Evolutionary conservation across 2,329 filamentous ascomycete genomes (phyloP), one percentile per base, ranked within the genome.

Genomic region (Sarocladium strictum): DNA sequence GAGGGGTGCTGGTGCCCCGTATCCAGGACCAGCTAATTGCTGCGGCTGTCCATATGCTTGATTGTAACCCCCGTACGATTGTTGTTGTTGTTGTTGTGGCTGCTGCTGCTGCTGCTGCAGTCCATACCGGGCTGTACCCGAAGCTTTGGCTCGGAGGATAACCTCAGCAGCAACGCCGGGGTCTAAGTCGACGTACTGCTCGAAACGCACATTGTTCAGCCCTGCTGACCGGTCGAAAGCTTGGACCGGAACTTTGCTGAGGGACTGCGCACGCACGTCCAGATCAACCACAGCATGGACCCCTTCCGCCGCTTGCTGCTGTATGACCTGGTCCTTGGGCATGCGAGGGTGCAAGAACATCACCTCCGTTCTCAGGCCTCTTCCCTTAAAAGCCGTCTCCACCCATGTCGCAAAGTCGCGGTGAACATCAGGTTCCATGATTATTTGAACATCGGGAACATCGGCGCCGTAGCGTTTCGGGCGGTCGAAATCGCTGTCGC

Each of bases 371-470:
- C 81, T 86, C 35, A 97, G 75, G 2, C 85, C 84, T 54, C 86
- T 84, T 32, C 80, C 78, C 56, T 81, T 78, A 67, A 97, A 95
- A 0, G 84, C 80, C 32, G 80, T 79, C 65, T 96, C 88, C 11
- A 96, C 86, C 80, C 89, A 96, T 53, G 78, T 78, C 52, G 96
- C 84, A 64, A 96, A 97, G 55, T 90, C 86, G 57, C 87, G 78
- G 56, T 86, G 83, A 12, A 95, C 79, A 60, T 91, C 85, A 59
- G 93, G 85, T 43, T 93, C 76, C 4, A 95, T 80, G 26, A 97
- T 81, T 27, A 97, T 83, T 67, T 97, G 91, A 15, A 97, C 87
- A 62, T 97, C 91, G 2, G 93, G 92, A 21, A 97, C 85, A 59
- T 94, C 84, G 55, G 80, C 75, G 3, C 89, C 84, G 56, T 84